Conservation (phyloP, 202 grass and related monocot species). For the Saccharum hybrid region DNA sequence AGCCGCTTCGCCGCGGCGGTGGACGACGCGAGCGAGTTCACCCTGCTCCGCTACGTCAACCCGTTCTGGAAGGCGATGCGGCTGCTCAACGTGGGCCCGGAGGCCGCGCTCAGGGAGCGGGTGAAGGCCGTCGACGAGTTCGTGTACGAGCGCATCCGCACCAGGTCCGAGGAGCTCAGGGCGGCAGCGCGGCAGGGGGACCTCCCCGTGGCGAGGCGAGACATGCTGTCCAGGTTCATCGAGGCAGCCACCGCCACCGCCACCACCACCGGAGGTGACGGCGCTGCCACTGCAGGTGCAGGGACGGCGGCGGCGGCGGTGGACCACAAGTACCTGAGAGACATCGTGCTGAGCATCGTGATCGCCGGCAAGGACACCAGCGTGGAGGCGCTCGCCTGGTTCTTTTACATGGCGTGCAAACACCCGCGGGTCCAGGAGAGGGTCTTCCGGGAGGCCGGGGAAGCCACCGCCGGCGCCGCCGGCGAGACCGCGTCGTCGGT, state of each 20-base stretch:
- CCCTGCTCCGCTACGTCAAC: slow-evolving; percentile 57
- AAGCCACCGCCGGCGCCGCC: background rate
- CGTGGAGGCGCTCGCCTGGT: slow-evolving; percentile 64
- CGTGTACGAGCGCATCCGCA: slow-evolving; percentile 45
- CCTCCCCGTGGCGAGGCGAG: slow-evolving; percentile 34
- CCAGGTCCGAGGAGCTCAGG: slow-evolving; percentile 38
- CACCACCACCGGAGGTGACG: background rate
- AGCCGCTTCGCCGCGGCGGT: slow-evolving; percentile 57
- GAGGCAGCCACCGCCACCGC: slow-evolving; percentile 26
- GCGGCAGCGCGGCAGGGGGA: background rate
- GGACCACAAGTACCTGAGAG: slow-evolving; percentile 66
- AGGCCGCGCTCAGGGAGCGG: slow-evolving; percentile 53
- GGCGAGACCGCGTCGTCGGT: background rate
- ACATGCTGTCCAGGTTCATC: slow-evolving; percentile 72
- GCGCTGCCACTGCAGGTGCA: background rate
- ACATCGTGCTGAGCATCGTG: slow-evolving; percentile 71
- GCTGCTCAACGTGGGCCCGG: slow-evolving; percentile 53
- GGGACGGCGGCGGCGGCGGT: background rate
- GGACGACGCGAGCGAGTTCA: slow-evolving; percentile 64
- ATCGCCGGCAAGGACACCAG: slow-evolving; percentile 80
- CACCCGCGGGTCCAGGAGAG: slow-evolving; percentile 66
- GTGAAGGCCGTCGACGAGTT: slow-evolving; percentile 63
- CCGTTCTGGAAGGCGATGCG: slow-evolving; percentile 64
- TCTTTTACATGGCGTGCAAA: slow-evolving; percentile 87
- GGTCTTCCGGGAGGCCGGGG: slow-evolving; percentile 46